Percentiles rank a stretch among this genome's conserved stretches.
These are phyloP conservation scores for Eucalyptus microcorys DNA, from an alignment of 345 rosid species.

Conservation along the genomic window DNA sequence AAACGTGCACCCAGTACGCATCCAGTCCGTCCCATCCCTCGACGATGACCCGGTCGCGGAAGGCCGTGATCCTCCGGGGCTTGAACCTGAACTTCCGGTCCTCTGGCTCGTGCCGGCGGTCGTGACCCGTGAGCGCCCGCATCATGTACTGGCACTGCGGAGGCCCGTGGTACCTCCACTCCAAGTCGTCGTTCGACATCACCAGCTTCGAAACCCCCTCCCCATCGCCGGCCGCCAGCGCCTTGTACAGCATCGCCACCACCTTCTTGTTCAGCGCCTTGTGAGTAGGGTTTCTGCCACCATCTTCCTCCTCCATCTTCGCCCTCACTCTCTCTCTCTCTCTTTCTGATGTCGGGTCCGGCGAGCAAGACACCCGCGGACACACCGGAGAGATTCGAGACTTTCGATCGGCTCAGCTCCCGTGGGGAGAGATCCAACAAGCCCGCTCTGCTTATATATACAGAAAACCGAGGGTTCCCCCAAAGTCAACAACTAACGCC, in stretches of 20 bases:
- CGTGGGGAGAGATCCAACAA: neutral
- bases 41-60: neutral
- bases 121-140: neutral
- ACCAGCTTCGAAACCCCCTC: neutral
- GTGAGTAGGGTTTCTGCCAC: neutral
- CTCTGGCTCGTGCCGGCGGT: neutral
- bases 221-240: neutral
- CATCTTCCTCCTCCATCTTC: neutral
- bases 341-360: neutral
- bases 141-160: neutral
- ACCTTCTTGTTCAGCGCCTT: neutral
- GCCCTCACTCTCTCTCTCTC: neutral
- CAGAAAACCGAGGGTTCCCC: neutral
- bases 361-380: neutral
- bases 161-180: neutral
- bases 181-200: neutral
- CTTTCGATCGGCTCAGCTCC: neutral
- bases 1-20: neutral
- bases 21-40: neutral
- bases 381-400: neutral
- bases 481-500: neutral
- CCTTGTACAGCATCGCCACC: neutral
- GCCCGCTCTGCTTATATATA: neutral
- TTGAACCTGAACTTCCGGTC: neutral
- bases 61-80: neutral